These are phyloP conservation scores for Achaetomium macrosporum DNA, from an alignment of 2,329 filamentous ascomycete species.

Conservation along the genomic window DNA sequence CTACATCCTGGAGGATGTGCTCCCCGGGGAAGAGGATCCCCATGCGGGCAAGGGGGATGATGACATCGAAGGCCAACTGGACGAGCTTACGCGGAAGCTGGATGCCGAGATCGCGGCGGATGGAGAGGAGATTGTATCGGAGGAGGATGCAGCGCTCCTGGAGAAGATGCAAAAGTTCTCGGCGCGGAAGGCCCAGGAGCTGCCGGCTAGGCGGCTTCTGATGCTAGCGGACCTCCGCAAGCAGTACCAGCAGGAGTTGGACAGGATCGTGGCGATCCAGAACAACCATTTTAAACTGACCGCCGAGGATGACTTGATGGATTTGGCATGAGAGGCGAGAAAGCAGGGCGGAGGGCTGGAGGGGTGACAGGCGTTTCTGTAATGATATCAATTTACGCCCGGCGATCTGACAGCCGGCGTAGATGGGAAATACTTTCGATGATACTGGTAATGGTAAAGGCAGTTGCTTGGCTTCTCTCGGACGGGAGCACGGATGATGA, in stretches of 20 bases:
- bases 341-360: not conserved
- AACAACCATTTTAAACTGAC: constrained; percentile 81
- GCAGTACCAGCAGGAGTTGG: constrained; percentile 85
- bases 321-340: constrained; percentile 35
- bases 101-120: constrained; percentile 14
- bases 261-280: constrained; percentile 80
- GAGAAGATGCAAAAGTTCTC: constrained; percentile 25
- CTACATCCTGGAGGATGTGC: constrained; percentile 61
- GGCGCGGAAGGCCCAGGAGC: constrained; percentile 21
- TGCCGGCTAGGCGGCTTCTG: constrained; percentile 65
- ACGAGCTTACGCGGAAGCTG: constrained; percentile 19
- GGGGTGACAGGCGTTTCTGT: not conserved
- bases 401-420: not conserved
- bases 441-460: not conserved
- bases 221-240: constrained; percentile 81
- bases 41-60: not conserved
- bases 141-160: constrained; percentile 21
- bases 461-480: not conserved
- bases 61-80: constrained; percentile 20
- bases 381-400: not conserved
- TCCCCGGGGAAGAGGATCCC: constrained; percentile 26
- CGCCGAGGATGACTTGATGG: constrained; percentile 48
- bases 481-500: not conserved
- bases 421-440: not conserved
- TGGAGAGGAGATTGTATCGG: constrained; percentile 3